Base-by-base conservation (phyloP, 2,329 filamentous ascomycete genomes). In the Xylaria arbuscula region DNA sequence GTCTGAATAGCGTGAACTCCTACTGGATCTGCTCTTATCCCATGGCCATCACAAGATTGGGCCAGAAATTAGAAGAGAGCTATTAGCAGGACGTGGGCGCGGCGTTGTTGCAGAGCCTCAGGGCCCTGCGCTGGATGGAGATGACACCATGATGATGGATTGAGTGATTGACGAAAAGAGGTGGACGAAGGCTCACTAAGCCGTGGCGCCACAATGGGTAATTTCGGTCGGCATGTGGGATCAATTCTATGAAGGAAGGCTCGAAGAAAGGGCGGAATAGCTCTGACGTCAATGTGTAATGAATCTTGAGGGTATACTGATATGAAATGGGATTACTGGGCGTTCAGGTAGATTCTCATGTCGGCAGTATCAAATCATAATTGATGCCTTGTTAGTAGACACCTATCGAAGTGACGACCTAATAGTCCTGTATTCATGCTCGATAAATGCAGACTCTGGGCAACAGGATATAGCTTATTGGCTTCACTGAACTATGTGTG, bases 121-220 rank as follows among this genome's bases (percentile, higher is more conserved):
- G 76, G 86, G 76, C 73, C 83, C 81, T 72, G 83, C 78, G 28
- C 82, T 87, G 73, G 89, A 93, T 74, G 94, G 92, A 10, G 93
- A 98, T 79, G 95, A 98, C 83, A 97, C 94, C 17, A 98, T 98
- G 93, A 84, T 94, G 76, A 87, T 94, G 75, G 90, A 88, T 58
- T 70, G 90, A 88, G 57, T 70, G 72, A 56, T 69, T 4, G 42
- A 17, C 8, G 19, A 8, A 15, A 45, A 15, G 38, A 36, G 32
- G 13, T 13, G 11, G 36, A 60, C 7, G 45, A 40, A n/a, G 17
- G 47, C 19, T 9, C 5, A 10, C 13, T 45, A 45, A 13, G 34
- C 10, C 3, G 28, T 11, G 1, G 13, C 4, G 13, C 24, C 32
- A 45, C 15, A 45, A 51, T 22, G 45, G n/a, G 11, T 24, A 57